Evolutionary conservation across 257 asterid genomes (phyloP).

Genomic region (Salvia miltiorrhiza): DNA sequence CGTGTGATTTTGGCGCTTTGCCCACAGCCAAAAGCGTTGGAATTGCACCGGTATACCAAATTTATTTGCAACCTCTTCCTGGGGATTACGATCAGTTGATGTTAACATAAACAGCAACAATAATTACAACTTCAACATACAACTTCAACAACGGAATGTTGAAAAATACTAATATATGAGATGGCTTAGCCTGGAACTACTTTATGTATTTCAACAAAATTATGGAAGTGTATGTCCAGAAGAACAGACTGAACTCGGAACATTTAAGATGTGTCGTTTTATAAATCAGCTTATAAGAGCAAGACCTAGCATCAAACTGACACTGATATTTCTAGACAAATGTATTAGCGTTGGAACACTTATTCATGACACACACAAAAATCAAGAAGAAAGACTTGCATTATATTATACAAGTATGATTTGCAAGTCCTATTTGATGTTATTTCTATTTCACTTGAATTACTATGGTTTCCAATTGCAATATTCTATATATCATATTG

Average conservation of each 20-base stretch:
- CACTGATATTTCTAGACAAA: neutral
- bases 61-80: slow-evolving; percentile 50
- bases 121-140: neutral
- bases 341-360: neutral
- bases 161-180: neutral
- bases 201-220: neutral
- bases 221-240: slow-evolving; percentile 14
- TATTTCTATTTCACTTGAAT: slow-evolving; percentile 7
- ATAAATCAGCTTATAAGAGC: neutral
- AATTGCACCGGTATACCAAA: slow-evolving; percentile 41
- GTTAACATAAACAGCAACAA: neutral
- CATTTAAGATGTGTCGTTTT: neutral
- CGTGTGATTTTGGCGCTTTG: slow-evolving; percentile 41
- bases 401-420: slow-evolving; percentile 5
- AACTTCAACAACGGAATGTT: neutral
- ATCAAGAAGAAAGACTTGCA: neutral
- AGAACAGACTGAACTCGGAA: neutral
- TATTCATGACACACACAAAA: neutral
- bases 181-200: neutral
- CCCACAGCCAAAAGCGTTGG: slow-evolving; percentile 56
- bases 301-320: neutral
- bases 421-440: neutral
- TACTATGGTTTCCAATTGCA: neutral
- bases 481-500: neutral
- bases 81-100: slow-evolving; percentile 27